phyloP scores from a whole-genome alignment of 371 early-diverging fungal genomes.

The Mucor velutinosus region DNA sequence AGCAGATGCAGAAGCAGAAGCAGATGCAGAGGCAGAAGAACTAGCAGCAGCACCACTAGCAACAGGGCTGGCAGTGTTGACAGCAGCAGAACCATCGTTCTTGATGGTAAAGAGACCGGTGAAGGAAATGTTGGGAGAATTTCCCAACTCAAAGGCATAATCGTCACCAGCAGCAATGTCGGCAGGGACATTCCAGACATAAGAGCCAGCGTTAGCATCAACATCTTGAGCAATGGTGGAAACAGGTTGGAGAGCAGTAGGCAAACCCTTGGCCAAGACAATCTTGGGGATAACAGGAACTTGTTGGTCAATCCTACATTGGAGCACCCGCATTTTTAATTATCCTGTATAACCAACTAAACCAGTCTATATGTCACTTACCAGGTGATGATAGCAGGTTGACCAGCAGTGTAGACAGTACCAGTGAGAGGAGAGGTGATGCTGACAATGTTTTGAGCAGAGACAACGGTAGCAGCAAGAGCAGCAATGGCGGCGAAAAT shows the following conservation, averaged over 20 bases:
- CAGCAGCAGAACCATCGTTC: constrained; percentile 4
- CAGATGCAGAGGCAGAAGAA: constrained; percentile 5
- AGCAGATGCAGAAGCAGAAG: constrained; percentile 15
- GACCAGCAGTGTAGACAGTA: constrained; percentile 39
- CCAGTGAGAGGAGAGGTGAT: constrained; percentile 40
- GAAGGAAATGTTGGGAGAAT: constrained; percentile 28
- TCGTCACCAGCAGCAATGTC: constrained; percentile 17
- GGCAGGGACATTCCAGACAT: constrained; percentile 25
- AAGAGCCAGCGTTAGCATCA: constrained; percentile 12
- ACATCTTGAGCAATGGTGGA: constrained; percentile 17
- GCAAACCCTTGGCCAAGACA: constrained; percentile 19
- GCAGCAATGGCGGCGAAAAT: constrained; percentile 32
- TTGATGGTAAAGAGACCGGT: constrained; percentile 30
- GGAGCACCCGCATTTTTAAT: background rate
- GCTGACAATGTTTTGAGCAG: constrained; percentile 37
- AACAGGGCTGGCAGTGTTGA: background rate
- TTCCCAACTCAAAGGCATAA: constrained; percentile 30
- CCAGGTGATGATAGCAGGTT: constrained; percentile 39
- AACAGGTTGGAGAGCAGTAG: constrained; percentile 18
- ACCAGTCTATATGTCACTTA: constrained; percentile 14
- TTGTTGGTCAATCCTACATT: constrained; percentile 18
- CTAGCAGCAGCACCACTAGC: constrained; percentile 2
- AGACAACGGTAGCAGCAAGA: constrained; percentile 29
- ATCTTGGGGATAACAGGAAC: constrained; percentile 25
- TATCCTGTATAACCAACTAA: background rate